phyloP scores from a whole-genome alignment of 345 rosid species.

The Physaria fendleri region DNA sequence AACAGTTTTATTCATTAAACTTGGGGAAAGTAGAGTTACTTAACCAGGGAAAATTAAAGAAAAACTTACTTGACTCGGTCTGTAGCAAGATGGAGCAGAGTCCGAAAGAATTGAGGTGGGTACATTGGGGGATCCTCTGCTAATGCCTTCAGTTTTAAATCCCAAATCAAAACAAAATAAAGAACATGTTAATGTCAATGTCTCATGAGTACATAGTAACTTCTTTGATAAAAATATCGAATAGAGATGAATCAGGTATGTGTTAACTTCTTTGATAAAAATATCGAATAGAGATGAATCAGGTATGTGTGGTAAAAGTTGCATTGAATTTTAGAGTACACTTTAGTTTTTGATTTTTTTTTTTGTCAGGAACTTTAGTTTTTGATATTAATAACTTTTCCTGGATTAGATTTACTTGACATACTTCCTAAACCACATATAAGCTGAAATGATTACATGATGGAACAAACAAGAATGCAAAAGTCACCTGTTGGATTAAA shows the following conservation, averaged over 20 bases:
- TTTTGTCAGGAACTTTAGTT: too few species aligned
- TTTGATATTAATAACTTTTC: background rate
- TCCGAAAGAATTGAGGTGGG: constrained; percentile 74
- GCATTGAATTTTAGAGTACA: background rate
- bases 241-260: background rate
- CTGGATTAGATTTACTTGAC: background rate
- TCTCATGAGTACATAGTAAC: too few species aligned
- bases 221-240: background rate
- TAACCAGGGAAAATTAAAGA: background rate
- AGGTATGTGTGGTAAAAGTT: background rate
- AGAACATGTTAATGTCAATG: constrained; percentile 2
- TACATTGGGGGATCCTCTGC: constrained; percentile 74
- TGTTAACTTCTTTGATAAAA: background rate
- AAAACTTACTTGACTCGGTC: constrained; percentile 34
- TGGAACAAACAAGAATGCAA: background rate
- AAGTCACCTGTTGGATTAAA: constrained; percentile 77
- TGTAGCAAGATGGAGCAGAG: constrained; percentile 67
- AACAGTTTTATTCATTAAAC: background rate
- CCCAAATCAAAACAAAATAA: constrained; percentile 9
- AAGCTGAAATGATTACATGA: background rate
- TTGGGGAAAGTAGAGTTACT: background rate
- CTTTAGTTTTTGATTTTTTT: too few species aligned
- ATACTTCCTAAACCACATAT: constrained; percentile 1
- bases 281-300: background rate
- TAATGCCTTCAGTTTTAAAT: constrained; percentile 51